phyloP scores from a whole-genome alignment of 2,329 filamentous ascomycete species.

The Arachnomyces sp. region DNA sequence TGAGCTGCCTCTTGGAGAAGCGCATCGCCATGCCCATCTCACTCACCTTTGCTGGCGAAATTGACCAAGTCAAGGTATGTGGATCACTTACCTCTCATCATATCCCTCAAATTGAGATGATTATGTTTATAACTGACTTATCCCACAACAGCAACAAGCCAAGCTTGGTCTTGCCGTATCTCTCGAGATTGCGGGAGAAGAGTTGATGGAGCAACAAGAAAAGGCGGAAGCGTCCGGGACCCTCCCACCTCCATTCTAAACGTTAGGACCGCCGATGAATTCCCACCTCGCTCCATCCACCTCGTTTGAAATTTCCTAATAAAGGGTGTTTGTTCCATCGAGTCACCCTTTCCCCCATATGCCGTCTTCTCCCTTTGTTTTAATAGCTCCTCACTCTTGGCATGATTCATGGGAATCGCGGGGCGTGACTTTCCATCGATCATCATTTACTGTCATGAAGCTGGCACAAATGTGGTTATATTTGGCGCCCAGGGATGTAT shows the following conservation, averaged over 20 bases:
- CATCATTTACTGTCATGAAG: conserved; percentile 13
- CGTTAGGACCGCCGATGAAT: background rate
- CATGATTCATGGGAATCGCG: conserved; percentile 23
- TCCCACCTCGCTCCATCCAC: background rate
- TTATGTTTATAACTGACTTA: conserved; percentile 7
- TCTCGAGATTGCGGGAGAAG: conserved; percentile 75
- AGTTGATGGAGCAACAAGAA: conserved; percentile 79
- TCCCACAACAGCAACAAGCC: conserved; percentile 64
- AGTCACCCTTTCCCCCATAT: conserved; percentile 16
- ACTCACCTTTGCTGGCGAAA: conserved; percentile 91
- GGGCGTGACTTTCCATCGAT: conserved; percentile 25
- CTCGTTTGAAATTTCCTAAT: conserved; percentile 10
- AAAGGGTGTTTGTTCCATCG: background rate
- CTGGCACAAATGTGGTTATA: conserved; percentile 4
- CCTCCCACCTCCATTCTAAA: conserved; percentile 43
- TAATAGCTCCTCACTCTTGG: conserved; percentile 36
- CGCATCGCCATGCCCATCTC: conserved; percentile 84
- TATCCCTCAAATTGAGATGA: conserved; percentile 1
- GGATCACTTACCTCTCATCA: conserved; percentile 1
- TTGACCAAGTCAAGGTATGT: conserved; percentile 90
- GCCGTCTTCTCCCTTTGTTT: conserved; percentile 31
- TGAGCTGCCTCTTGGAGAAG: conserved; percentile 91
- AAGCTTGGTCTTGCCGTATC: conserved; percentile 93
- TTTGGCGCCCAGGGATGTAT: conserved; percentile 31
- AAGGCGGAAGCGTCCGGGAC: conserved; percentile 35